Evolutionary conservation across 345 rosid genomes (phyloP), one percentile per base, ranked within the genome.

Genomic region (Anacardium occidentale): DNA sequence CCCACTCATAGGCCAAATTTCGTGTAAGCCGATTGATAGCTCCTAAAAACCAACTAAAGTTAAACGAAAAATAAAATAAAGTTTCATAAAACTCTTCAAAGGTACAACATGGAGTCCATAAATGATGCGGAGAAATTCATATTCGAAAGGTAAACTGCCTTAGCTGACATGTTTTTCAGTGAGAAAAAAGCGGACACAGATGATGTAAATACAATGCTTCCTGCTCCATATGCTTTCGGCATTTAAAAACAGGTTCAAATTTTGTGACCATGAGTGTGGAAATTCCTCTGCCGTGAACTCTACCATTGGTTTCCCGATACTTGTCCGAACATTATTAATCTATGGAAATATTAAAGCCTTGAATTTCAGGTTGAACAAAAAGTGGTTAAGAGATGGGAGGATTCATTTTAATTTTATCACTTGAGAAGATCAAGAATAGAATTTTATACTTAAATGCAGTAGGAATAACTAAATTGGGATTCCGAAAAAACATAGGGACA

Each of bases 1-100:
- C 94, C 94, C 94, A 92, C 78, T 92, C 98, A 55, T 92, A 90
- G 52, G 98, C 94, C 78, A 92, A 79, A 71, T 62, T 87, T 64
- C 72, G 87, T 10, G 94, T 86, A 22, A 92, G 92, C 74, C 89
- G 94, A 76, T 88, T 90, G 44, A 92, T 81, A 68, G 96, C 94
- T 65, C 91, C 94, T 90, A 72, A 42, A 40, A 77, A 66, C 69
- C 74, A 79, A 70, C 56, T 32, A 52, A 56, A 59, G 76, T 54
- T 42, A 24, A 25, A 44, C 32, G n/a, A 55, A 54, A 63, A 57
- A 0, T 32, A 20, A n/a, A 18, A 40, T 20, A 4, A 21, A 0
- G 0, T 68, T 68, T 40, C 50, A 20, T 11, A 37, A 10, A 48
- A 18, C 67, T 20, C 69, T 69, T 60, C 34, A n/a, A 67, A 50